A percentile compares a stretch with the other conserved stretches of the same genome.
Conservation (phyloP, 371 early-diverging fungal genomes). For the Saksenaea vasiformis region DNA sequence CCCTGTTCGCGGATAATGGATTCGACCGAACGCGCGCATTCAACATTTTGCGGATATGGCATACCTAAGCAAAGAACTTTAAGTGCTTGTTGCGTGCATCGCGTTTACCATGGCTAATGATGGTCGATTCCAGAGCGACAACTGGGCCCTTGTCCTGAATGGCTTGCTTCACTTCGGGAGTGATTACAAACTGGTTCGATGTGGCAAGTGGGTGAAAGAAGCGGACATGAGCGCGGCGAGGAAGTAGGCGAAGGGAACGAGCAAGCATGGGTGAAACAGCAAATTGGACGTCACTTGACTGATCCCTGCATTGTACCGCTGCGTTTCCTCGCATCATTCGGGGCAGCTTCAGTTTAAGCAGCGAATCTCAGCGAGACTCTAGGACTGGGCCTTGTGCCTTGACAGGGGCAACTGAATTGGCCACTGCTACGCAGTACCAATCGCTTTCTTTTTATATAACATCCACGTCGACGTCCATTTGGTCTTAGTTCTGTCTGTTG, state of each 20-base stretch:
- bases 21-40: constrained; percentile 83
- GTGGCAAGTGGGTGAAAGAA: constrained; percentile 19
- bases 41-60: constrained; percentile 92
- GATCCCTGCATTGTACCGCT: too few species aligned
- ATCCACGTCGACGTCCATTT: too few species aligned
- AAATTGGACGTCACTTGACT: too few species aligned
- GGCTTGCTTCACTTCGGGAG: constrained; percentile 58
- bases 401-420: too few species aligned
- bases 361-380: too few species aligned
- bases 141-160: constrained; percentile 71
- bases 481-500: too few species aligned
- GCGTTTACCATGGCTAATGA: constrained; percentile 85
- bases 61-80: constrained; percentile 58
- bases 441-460: too few species aligned
- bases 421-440: too few species aligned
- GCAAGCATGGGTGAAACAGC: not conserved
- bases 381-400: too few species aligned
- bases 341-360: too few species aligned
- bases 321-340: too few species aligned
- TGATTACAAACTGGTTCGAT: constrained; percentile 20
- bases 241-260: not conserved
- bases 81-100: not conserved
- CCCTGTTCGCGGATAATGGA: constrained; percentile 71
- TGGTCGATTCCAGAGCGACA: constrained; percentile 92
- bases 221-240: not conserved